A percentile compares a stretch with the other conserved stretches of the same genome.
phyloP scores from a whole-genome alignment of 306 rosid genomes.

The Dryas octopetala region DNA sequence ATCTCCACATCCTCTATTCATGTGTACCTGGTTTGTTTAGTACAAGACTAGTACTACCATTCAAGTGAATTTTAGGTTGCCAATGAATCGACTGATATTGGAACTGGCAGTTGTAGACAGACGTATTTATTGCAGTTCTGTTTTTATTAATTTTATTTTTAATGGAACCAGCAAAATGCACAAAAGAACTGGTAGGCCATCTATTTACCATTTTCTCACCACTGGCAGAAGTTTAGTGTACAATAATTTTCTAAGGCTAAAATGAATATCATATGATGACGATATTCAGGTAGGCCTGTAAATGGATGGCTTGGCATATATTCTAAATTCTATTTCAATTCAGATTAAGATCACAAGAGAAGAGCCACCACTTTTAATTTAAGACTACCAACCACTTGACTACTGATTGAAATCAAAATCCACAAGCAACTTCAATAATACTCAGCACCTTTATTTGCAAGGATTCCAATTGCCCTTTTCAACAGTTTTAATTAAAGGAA shows the following conservation, averaged over 20 bases:
- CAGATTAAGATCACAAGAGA: background rate
- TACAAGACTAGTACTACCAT: background rate
- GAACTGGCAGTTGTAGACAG: background rate
- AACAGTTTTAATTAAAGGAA: slow-evolving; percentile 7
- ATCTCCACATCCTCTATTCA: background rate
- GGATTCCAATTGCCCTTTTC: background rate
- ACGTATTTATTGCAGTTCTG: background rate
- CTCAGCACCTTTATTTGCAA: slow-evolving; percentile 12
- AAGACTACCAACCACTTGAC: background rate
- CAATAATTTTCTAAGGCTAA: background rate
- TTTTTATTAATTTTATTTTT: background rate
- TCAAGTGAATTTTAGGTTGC: background rate
- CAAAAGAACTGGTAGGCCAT: background rate
- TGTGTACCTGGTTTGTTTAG: slow-evolving; percentile 3
- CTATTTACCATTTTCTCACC: background rate
- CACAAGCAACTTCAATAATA: slow-evolving; percentile 6
- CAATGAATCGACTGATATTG: background rate
- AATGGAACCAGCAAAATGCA: background rate
- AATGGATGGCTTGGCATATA: too few species aligned
- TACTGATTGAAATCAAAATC: background rate
- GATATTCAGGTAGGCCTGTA: too few species aligned
- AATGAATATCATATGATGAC: background rate
- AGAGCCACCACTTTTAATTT: background rate
- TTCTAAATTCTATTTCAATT: too few species aligned
- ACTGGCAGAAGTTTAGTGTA: too few species aligned